Percentiles rank a stretch among this genome's conserved stretches.
These are phyloP conservation scores for Aspergillus aculeatinus DNA, from an alignment of 2,329 filamentous ascomycete genomes.

Conservation along the genomic window DNA sequence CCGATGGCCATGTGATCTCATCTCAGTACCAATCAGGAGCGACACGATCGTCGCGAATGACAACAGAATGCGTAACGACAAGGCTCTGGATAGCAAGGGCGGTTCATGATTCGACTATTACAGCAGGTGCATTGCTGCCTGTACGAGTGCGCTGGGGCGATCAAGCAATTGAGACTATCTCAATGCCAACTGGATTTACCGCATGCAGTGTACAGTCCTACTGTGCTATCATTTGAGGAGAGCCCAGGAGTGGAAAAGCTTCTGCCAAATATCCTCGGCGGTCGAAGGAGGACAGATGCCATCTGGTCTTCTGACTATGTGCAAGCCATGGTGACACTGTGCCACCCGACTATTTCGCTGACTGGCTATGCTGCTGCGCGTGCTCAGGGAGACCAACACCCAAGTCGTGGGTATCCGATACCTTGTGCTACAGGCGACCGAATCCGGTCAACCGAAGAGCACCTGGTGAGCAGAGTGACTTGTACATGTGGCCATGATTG, in stretches of 20 bases:
- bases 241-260: not conserved
- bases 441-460: not conserved
- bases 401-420: not conserved
- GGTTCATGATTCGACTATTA: not conserved
- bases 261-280: not conserved
- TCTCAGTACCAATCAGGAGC: not conserved
- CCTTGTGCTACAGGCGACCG: not conserved
- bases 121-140: not conserved
- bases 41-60: not conserved
- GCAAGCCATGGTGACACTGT: constrained; percentile 2
- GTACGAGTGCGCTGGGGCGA: not conserved
- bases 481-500: not conserved
- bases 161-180: constrained; percentile 3
- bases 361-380: constrained; percentile 3
- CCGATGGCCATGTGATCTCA: constrained; percentile 4
- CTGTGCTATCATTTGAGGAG: not conserved
- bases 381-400: constrained; percentile 4
- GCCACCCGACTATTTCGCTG: not conserved
- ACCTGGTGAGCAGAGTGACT: not conserved
- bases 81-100: not conserved
- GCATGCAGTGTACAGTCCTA: not conserved
- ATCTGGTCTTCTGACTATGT: constrained; percentile 8
- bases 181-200: constrained; percentile 2
- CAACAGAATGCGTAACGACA: not conserved
- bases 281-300: not conserved